phyloP scores from a whole-genome alignment of 1,284 basidiomycete genomes.

The Pseudozyma pruni region DNA sequence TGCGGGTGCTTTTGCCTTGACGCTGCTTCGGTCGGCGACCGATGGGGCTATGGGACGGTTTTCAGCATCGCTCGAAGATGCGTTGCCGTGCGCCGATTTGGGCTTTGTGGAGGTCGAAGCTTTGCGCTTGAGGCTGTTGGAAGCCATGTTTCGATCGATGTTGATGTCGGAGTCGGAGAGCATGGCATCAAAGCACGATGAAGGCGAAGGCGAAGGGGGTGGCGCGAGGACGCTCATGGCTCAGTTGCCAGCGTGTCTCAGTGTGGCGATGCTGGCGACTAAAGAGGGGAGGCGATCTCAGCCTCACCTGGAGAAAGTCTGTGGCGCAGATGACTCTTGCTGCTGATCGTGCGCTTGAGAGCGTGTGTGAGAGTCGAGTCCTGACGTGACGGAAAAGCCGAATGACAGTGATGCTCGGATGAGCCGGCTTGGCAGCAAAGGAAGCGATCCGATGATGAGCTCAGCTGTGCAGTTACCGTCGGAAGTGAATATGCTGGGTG shows the following conservation, averaged over 20 bases:
- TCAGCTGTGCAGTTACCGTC: not conserved
- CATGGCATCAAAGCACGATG: slow-evolving; percentile 49
- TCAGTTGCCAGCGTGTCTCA: slow-evolving; percentile 2
- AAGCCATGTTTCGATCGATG: slow-evolving; percentile 38
- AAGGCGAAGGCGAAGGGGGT: slow-evolving; percentile 47
- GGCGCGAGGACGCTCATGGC: slow-evolving; percentile 54
- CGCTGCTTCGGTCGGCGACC: not conserved
- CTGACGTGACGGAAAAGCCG: not conserved
- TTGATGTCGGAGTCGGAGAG: slow-evolving; percentile 51
- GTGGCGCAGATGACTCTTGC: too few relatives aligned
- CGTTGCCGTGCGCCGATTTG: slow-evolving; percentile 3
- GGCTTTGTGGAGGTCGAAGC: slow-evolving; percentile 23
- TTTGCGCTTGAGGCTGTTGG: slow-evolving; percentile 44
- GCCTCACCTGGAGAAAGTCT: not conserved
- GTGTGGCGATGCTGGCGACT: not conserved
- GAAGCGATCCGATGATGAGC: not conserved
- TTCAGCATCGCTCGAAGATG: slow-evolving; percentile 39
- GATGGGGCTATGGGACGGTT: slow-evolving; percentile 25
- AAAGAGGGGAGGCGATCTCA: not conserved
- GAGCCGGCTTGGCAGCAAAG: not conserved
- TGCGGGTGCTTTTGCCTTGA: not conserved
- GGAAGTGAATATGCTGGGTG: not conserved
- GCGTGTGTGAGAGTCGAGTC: not conserved
- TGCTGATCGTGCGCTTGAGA: too few relatives aligned
- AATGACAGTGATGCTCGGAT: not conserved